These are phyloP conservation scores for Wickerhamia fluorescens DNA, from an alignment of 805 yeast species.

Conservation along the genomic window DNA sequence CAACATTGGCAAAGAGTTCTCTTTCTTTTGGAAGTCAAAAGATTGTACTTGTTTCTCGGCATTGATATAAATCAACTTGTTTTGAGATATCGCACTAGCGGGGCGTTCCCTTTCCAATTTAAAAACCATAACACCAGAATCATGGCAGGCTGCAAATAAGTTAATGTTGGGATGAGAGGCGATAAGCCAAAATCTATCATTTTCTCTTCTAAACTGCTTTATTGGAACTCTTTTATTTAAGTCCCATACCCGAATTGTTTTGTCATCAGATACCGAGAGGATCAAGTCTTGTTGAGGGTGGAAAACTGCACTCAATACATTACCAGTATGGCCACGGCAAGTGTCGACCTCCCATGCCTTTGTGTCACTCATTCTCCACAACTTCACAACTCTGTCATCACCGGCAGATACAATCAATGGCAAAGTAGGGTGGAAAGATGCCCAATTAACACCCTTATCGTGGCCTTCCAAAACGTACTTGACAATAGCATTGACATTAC, in stretches of 20 bases:
- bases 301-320: conserved; percentile 81
- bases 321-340: conserved; percentile 95
- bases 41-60: conserved; percentile 80
- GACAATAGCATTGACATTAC: conserved; percentile 88
- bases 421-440: conserved; percentile 92
- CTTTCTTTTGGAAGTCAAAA: conserved; percentile 60
- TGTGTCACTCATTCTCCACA: conserved; percentile 97
- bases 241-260: conserved; percentile 96
- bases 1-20: conserved; percentile 68
- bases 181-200: conserved; percentile 91
- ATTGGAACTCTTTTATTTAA: conserved; percentile 88
- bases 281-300: conserved; percentile 92
- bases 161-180: conserved; percentile 86
- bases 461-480: conserved; percentile 97
- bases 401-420: conserved; percentile 94
- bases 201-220: conserved; percentile 88
- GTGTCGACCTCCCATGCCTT: conserved; percentile 99
- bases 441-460: conserved; percentile 98
- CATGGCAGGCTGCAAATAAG: conserved; percentile 94
- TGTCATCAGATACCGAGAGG: conserved; percentile 91
- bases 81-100: conserved; percentile 68
- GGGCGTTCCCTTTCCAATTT: conserved; percentile 97
- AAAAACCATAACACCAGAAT: conserved; percentile 96
- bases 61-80: conserved; percentile 69
- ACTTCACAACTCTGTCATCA: conserved; percentile 89